phyloP scores from a whole-genome alignment of 176 grass and related monocot species.

The Stipa capillata region DNA sequence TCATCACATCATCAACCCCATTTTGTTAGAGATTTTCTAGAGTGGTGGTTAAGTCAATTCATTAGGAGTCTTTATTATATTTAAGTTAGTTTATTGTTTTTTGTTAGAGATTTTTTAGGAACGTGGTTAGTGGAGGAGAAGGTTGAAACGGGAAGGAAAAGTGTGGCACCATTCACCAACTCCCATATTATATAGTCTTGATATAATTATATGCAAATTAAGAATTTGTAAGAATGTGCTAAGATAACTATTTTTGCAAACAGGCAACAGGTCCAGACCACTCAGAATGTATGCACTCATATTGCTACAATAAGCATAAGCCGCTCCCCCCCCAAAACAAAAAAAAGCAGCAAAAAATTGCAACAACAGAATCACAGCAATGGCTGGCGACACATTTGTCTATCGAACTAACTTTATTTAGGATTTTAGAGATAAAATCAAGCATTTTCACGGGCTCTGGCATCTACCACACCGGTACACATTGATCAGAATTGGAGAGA shows the following conservation, averaged over 20 bases:
- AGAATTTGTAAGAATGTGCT: not conserved
- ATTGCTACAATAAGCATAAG: not conserved
- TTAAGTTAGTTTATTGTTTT: too few species aligned
- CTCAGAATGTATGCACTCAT: constrained; percentile 6
- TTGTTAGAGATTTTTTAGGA: too few species aligned
- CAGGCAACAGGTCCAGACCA: not conserved
- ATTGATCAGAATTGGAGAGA: not conserved
- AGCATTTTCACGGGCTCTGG: not conserved
- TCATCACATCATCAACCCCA: too few species aligned
- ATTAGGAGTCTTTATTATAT: too few species aligned
- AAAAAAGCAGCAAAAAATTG: too few species aligned
- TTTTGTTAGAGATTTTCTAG: too few species aligned
- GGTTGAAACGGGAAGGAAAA: too few species aligned
- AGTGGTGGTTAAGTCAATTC: too few species aligned
- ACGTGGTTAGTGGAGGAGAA: too few species aligned
- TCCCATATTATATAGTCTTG: too few species aligned
- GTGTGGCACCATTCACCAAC: too few species aligned
- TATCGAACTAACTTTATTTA: not conserved
- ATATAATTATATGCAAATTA: not conserved
- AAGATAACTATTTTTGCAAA: not conserved
- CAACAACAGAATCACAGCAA: not conserved
- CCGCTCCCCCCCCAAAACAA: too few species aligned
- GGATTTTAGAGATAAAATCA: not conserved
- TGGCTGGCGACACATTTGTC: not conserved
- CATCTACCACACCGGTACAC: not conserved